These are phyloP conservation scores for Artemisia argyi DNA, from an alignment of 129 eudicot species.

Conservation along the genomic window DNA sequence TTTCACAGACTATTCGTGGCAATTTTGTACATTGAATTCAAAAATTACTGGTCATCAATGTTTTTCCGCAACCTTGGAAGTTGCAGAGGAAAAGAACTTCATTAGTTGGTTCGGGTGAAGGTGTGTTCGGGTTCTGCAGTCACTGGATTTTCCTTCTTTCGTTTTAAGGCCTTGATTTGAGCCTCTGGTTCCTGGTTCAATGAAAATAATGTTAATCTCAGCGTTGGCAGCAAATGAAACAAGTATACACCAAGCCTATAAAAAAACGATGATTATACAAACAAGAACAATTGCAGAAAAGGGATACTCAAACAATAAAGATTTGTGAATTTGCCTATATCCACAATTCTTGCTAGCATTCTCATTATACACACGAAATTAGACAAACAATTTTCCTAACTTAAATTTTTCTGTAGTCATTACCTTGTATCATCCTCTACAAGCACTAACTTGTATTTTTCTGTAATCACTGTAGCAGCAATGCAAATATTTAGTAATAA, in stretches of 20 bases:
- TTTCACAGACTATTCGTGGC: slow-evolving; percentile 73
- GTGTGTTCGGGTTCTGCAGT: slow-evolving; percentile 53
- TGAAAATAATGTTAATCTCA: slow-evolving; percentile 13
- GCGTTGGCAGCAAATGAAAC: slow-evolving; percentile 1
- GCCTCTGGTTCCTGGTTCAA: slow-evolving; percentile 70
- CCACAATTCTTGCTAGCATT: not conserved
- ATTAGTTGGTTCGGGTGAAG: too few species aligned
- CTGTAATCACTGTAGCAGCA: not conserved
- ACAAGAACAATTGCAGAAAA: not conserved
- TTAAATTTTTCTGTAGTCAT: not conserved
- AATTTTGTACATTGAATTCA: slow-evolving; percentile 37
- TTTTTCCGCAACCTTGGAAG: too few species aligned
- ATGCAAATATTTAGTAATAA: too few species aligned
- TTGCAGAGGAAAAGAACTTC: too few species aligned
- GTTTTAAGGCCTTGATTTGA: slow-evolving; percentile 65
- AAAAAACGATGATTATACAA: not conserved
- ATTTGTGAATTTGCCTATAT: too few species aligned
- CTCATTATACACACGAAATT: not conserved
- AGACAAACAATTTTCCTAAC: not conserved
- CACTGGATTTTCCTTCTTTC: slow-evolving; percentile 60
- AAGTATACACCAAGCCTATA: slow-evolving; percentile 6
- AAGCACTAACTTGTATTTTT: not conserved
- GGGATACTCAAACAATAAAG: too few species aligned
- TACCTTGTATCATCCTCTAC: not conserved
- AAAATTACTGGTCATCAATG: too few species aligned